Evolutionary conservation across 805 yeast species (phyloP), one percentile per base, ranked within the genome.

Genomic region (Candida rishiriensis): DNA sequence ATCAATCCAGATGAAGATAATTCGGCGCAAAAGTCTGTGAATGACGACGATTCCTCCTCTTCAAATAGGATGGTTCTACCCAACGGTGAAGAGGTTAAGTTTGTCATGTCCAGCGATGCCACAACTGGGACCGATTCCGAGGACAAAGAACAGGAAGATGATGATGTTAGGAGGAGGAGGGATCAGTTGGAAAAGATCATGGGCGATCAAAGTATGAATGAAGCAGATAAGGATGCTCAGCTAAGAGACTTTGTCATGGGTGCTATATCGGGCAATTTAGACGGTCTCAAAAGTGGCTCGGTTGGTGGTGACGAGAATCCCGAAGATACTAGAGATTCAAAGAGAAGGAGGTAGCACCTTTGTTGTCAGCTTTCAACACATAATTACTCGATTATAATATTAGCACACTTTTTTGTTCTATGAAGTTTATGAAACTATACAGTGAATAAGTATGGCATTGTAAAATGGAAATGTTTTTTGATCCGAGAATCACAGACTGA

Each of bases 201-300:
- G 50, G 47, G 34, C 21, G 49, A 56, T 13, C 36, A 48, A 14
- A 38, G 41, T 2, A 15, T 51, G 7, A 74, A 79, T 50, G 81
- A 95, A 44, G 95, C 83, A 4, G 83, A 88, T 56, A 88, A 91
- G 3, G 96, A 89, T 60, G 87, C 79, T 50, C 85, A 80, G 28
- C 69, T 90, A 37, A 79, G 84, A 56, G 79, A 79, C 35, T 77
- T 84, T 53, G 79, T 90, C 29, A 69, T 78, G 51, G 77, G 76
- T 12, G 81, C 85, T 10, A 82, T 90, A 4, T 76, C 81, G 36
- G 75, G 77, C 15, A 64, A 63, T 39, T 41, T 64, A 34, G 51
- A 51, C 7, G 50, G 40, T 17, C 41, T 62, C 15, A 49, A 44
- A 34, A 55, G 51, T 29, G 50, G 38, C 7, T 21, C 5, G 49